These are phyloP conservation scores for Polychaeton citri DNA, from an alignment of 2,329 filamentous ascomycete genomes.

Conservation along the genomic window DNA sequence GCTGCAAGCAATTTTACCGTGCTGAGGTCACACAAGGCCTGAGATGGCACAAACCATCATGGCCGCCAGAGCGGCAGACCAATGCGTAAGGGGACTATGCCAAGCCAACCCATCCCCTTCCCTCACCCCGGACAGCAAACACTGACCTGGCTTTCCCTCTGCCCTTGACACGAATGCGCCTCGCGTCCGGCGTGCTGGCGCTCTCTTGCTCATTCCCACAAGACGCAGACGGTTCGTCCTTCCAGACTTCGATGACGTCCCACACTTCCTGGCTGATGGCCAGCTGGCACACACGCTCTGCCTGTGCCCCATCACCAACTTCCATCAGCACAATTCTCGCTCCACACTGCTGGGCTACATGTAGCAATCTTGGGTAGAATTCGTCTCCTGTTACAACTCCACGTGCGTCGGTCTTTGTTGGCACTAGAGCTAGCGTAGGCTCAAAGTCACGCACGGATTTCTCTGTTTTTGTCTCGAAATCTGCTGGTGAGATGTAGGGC, in stretches of 20 bases:
- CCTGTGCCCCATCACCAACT: slow-evolving; percentile 57
- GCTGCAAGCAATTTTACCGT: no score
- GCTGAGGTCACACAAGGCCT: no score
- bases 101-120: slow-evolving; percentile 5
- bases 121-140: slow-evolving; percentile 25
- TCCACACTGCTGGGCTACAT: slow-evolving; percentile 36
- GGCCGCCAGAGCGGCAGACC: no score
- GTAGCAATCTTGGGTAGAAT: slow-evolving; percentile 56
- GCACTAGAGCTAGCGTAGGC: slow-evolving; percentile 66
- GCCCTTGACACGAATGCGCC: slow-evolving; percentile 21
- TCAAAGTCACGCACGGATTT: slow-evolving; percentile 72
- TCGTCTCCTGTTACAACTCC: slow-evolving; percentile 11
- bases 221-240: slow-evolving; percentile 46
- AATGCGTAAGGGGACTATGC: no score
- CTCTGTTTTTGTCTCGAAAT: slow-evolving; percentile 49
- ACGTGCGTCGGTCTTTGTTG: slow-evolving; percentile 23
- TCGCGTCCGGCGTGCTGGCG: not conserved
- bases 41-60: no score
- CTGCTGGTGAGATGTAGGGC: slow-evolving; percentile 65
- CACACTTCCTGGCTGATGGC: slow-evolving; percentile 24
- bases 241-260: slow-evolving; percentile 52
- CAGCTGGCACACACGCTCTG: slow-evolving; percentile 45
- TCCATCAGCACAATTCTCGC: slow-evolving; percentile 54
- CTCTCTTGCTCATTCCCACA: slow-evolving; percentile 16
- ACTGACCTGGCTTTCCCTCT: slow-evolving; percentile 31